Percentiles rank a stretch among this genome's conserved stretches.
Conservation (phyloP, 305 asterid genomes). For the Fraxinus paxiana region DNA sequence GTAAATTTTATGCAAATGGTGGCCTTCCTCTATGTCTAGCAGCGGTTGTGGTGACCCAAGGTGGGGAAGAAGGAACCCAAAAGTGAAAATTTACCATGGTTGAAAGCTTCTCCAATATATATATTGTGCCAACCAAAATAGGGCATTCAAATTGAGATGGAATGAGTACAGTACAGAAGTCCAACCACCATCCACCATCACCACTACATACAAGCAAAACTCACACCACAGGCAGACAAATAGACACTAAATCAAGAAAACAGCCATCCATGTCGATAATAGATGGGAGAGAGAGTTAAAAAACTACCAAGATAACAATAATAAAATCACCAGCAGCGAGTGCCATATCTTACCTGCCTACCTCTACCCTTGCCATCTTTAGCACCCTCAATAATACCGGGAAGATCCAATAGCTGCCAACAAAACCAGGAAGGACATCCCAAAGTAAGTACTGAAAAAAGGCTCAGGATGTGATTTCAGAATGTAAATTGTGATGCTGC, state of each 20-base stretch:
- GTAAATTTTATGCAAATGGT: background rate
- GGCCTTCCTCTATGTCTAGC: background rate
- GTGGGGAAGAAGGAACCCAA: background rate
- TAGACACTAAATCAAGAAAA: background rate
- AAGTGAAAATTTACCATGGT: background rate
- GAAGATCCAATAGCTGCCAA: conserved; percentile 87
- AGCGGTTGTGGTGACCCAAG: background rate
- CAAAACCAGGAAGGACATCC: conserved; percentile 18
- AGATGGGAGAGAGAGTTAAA: background rate
- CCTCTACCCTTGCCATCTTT: conserved; percentile 99
- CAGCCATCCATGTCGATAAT: background rate
- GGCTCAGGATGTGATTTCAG: background rate
- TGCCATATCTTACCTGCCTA: conserved; percentile 67
- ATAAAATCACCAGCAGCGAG: background rate
- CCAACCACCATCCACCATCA: background rate
- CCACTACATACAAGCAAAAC: background rate
- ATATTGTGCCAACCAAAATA: background rate
- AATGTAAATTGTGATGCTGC: background rate
- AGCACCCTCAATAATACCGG: conserved; percentile 98
- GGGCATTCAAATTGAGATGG: background rate
- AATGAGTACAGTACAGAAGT: background rate
- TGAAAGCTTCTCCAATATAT: background rate
- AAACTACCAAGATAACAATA: conserved; percentile 4
- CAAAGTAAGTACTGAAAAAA: background rate
- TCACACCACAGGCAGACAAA: background rate